phyloP scores from a whole-genome alignment of 2,329 filamentous ascomycete species.

The Claviceps purpurea region DNA sequence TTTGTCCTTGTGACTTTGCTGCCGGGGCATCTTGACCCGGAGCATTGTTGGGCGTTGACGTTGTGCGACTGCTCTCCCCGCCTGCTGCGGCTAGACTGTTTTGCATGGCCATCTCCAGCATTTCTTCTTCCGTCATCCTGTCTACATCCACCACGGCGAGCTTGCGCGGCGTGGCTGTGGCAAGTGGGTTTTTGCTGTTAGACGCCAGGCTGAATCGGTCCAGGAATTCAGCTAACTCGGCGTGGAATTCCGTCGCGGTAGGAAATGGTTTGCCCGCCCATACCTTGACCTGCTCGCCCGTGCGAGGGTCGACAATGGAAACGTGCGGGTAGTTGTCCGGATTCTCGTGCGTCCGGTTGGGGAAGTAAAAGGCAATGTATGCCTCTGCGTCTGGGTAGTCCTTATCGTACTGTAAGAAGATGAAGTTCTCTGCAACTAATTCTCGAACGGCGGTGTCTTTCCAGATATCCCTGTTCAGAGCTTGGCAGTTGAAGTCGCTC shows the following conservation, averaged over 20 bases:
- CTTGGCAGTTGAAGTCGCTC: slow-evolving; percentile 87
- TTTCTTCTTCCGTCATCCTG: slow-evolving; percentile 92
- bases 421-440: slow-evolving; percentile 81
- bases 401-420: slow-evolving; percentile 91
- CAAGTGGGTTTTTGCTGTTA: slow-evolving; percentile 86
- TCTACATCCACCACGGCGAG: slow-evolving; percentile 61
- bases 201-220: slow-evolving; percentile 85
- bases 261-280: slow-evolving; percentile 82
- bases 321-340: slow-evolving; percentile 92
- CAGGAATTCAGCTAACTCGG: slow-evolving; percentile 89
- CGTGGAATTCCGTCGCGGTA: slow-evolving; percentile 65
- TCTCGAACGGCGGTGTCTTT: slow-evolving; percentile 68
- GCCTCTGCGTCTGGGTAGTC: slow-evolving; percentile 64
- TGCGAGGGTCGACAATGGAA: slow-evolving; percentile 87
- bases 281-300: slow-evolving; percentile 91
- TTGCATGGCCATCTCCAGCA: slow-evolving; percentile 85
- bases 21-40: slow-evolving; percentile 84
- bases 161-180: slow-evolving; percentile 48
- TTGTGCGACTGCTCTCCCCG: slow-evolving; percentile 18
- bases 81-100: slow-evolving; percentile 58
- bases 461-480: slow-evolving; percentile 91
- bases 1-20: slow-evolving; percentile 44
- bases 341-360: slow-evolving; percentile 54
- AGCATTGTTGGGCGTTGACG: slow-evolving; percentile 40
- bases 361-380: slow-evolving; percentile 86